Conservation (phyloP, 2,329 filamentous ascomycete species). For the Ceratocystis colombiana region DNA sequence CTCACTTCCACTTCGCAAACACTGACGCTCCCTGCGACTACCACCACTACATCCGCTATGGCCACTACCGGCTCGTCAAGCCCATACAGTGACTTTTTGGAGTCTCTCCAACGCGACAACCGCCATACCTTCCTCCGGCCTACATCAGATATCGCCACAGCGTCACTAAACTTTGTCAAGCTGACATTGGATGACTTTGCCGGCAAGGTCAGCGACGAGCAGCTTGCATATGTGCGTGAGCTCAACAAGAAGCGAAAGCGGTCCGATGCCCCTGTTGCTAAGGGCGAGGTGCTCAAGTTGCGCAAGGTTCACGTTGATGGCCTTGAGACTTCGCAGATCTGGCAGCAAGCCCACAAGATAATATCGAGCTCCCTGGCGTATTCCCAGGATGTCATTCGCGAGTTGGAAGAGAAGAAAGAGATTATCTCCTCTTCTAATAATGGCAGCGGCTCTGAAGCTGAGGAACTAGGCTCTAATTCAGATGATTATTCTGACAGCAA, state of each 20-base stretch:
- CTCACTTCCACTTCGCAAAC: constrained; percentile 56
- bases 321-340: constrained; percentile 80
- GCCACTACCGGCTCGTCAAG: constrained; percentile 29
- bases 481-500: constrained; percentile 31
- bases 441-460: constrained; percentile 31
- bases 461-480: constrained; percentile 31
- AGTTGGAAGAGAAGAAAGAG: constrained; percentile 45
- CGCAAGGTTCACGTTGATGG: constrained; percentile 77
- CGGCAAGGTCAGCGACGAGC: constrained; percentile 59
- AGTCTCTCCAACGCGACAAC: constrained; percentile 47
- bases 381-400: constrained; percentile 39
- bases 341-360: constrained; percentile 83
- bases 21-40: constrained; percentile 41
- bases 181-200: constrained; percentile 70
- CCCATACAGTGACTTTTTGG: constrained; percentile 43
- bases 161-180: constrained; percentile 68
- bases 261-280: constrained; percentile 39
- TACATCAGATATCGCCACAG: constrained; percentile 52
- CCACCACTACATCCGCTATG: constrained; percentile 35
- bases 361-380: constrained; percentile 49
- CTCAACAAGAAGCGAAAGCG: constrained; percentile 68
- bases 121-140: constrained; percentile 73
- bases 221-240: constrained; percentile 57
- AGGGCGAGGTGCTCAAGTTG: constrained; percentile 55
- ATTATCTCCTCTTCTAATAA: constrained; percentile 23